Evolutionary conservation across 768 basidiomycete species (phyloP), one percentile per base, ranked within the genome.

Genomic region (Tricholoma sp.): DNA sequence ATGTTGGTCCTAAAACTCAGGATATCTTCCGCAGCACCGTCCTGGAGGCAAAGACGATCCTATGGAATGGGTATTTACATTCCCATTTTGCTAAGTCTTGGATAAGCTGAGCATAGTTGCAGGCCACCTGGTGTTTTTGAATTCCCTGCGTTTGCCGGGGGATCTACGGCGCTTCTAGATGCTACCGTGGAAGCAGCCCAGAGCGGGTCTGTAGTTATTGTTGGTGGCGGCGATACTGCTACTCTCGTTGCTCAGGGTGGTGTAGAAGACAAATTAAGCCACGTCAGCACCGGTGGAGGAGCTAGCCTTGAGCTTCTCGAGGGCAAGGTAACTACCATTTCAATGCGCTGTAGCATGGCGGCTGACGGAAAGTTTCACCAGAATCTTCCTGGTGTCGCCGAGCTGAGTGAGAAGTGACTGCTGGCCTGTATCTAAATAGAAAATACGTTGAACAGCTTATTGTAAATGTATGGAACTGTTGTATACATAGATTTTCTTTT

Each of bases 71-170:
- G 91, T 88, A 62, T 68, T 80, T 72, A 11, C 34, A 24, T 7
- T 22, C 5, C 11, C 21, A 50, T 47, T 47, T 16, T 27, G 4
- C 14, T 9, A 7, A 47, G 7, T 8, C 3, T 27, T 10, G 21
- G 3, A n/a, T 14, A 27, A 34, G 55, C 19, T 58, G 12, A 62
- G 37, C 35, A 27, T 24, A 29, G 54, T 16, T 53, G 9, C 68
- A 98, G 96, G 35, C 96, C 97, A 41, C 89, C 95, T 34, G 96
- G 96, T 64, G 96, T 99, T 37, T 99, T 99, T 72, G 96, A 99
- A 73, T 96, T 97, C 79, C 84, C 91, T 37, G 84, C 84, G 18
- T 99, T 99, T 66, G 88, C 94, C 0, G 77, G 75, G 34, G 95
- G 95, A 41, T 97, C 95, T 4, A 83, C 84, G 67, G 73, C 85